phyloP scores from a whole-genome alignment of 805 yeast genomes.

The Priceomyces medius region DNA sequence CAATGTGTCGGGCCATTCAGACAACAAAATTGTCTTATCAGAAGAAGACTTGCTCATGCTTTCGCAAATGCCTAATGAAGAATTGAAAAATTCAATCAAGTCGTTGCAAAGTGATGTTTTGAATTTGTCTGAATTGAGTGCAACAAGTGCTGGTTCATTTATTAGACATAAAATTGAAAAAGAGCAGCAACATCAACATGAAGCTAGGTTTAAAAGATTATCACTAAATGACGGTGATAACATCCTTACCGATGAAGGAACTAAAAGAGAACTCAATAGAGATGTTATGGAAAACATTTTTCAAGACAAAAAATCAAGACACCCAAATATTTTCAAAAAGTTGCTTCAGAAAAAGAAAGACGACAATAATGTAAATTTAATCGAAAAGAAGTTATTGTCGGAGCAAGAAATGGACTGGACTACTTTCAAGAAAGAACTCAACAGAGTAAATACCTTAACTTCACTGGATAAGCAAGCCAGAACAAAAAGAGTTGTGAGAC shows the following conservation, averaged over 20 bases:
- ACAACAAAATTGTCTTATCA: slow-evolving; percentile 14
- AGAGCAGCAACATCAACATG: slow-evolving; percentile 19
- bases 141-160: slow-evolving; percentile 85
- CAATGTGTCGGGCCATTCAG: slow-evolving; percentile 25
- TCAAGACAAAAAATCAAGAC: slow-evolving; percentile 42
- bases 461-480: slow-evolving; percentile 68
- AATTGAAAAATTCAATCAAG: slow-evolving; percentile 38
- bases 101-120: slow-evolving; percentile 46
- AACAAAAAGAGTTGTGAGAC: slow-evolving; percentile 52
- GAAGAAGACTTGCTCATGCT: slow-evolving; percentile 29
- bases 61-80: slow-evolving; percentile 35
- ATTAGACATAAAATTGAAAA: slow-evolving; percentile 66
- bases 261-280: slow-evolving; percentile 12
- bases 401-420: slow-evolving; percentile 39
- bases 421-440: slow-evolving; percentile 53
- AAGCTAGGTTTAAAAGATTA: slow-evolving; percentile 19
- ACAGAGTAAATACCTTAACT: slow-evolving; percentile 70
- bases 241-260: slow-evolving; percentile 3
- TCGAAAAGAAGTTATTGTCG: slow-evolving; percentile 33
- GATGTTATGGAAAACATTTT: slow-evolving; percentile 41
- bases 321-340: slow-evolving; percentile 47
- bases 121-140: slow-evolving; percentile 69
- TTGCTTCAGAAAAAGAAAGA: slow-evolving; percentile 35
- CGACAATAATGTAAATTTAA: slow-evolving; percentile 24
- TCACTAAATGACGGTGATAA: slow-evolving; percentile 20